These are phyloP conservation scores for Colletotrichum karsti DNA, from an alignment of 2,329 filamentous ascomycete genomes.

Conservation along the genomic window DNA sequence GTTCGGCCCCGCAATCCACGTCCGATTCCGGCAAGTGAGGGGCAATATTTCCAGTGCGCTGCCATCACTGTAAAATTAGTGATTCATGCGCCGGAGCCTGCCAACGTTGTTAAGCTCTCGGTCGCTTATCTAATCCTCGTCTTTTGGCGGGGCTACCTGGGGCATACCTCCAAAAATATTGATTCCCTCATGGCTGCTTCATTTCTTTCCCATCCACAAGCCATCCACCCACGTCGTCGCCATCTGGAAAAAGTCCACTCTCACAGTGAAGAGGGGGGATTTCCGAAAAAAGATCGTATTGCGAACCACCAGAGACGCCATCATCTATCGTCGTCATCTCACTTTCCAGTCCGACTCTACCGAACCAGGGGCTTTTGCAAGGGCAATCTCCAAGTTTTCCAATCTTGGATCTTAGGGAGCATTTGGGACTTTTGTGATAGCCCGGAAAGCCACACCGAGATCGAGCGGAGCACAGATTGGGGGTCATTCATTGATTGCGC, in stretches of 20 bases:
- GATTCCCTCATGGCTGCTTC: constrained; percentile 14
- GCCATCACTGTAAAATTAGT: constrained; percentile 15
- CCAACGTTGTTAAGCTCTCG: background rate
- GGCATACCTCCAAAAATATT: constrained; percentile 24
- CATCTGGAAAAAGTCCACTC: background rate
- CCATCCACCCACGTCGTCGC: constrained; percentile 14
- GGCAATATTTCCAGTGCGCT: constrained; percentile 18
- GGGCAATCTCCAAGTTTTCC: constrained; percentile 4
- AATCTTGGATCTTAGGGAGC: background rate
- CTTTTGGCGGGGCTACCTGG: background rate
- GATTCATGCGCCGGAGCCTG: constrained; percentile 17
- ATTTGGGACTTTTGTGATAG: constrained; percentile 2
- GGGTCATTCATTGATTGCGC: constrained; percentile 5
- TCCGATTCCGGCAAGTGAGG: constrained; percentile 17
- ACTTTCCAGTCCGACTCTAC: constrained; percentile 4
- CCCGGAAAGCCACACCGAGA: background rate
- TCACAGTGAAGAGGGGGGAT: background rate
- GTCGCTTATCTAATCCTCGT: constrained; percentile 29
- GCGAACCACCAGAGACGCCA: constrained; percentile 3
- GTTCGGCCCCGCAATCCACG: background rate
- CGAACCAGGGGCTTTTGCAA: constrained; percentile 2
- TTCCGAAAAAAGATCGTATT: constrained; percentile 6
- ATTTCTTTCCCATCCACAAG: constrained; percentile 26
- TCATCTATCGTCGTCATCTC: constrained; percentile 5
- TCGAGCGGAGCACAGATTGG: constrained; percentile 8